Conservation (phyloP, 202 grass and related monocot species). For the Cymbopogon flexuosus region DNA sequence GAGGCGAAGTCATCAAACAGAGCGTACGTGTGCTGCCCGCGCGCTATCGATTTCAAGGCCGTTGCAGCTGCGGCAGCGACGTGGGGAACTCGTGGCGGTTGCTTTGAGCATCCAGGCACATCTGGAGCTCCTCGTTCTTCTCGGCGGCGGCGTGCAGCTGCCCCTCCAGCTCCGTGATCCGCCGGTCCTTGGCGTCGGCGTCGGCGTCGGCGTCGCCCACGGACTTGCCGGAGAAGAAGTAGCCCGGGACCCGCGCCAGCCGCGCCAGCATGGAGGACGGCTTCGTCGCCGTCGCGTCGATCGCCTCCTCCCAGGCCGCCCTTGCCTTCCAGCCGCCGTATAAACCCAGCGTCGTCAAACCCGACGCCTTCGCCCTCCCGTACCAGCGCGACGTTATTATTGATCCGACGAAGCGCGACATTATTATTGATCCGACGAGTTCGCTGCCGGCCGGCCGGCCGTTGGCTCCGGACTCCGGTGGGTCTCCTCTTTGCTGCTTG, state of each 20-base stretch:
- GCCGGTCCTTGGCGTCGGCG: not conserved
- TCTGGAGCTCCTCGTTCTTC: not conserved
- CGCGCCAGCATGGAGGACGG: not conserved
- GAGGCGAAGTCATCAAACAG: not conserved
- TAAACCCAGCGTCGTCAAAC: not conserved
- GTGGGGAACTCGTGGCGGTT: not conserved
- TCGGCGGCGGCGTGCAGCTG: too few species aligned
- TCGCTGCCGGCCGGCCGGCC: not conserved
- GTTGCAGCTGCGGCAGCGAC: too few species aligned
- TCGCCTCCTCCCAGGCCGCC: not conserved
- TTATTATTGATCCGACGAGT: not conserved
- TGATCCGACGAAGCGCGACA: too few species aligned
- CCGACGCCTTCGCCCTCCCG: not conserved
- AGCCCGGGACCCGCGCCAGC: not conserved
- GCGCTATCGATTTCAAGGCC: too few species aligned
- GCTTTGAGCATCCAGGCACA: not conserved
- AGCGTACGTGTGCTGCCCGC: not conserved
- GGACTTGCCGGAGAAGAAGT: not conserved
- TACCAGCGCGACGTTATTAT: not conserved
- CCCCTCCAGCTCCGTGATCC: too few species aligned
- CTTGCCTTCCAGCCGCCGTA: not conserved
- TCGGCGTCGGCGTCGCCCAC: not conserved
- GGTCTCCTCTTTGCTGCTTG: too few species aligned
- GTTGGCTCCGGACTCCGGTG: too few species aligned
- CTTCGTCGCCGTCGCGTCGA: not conserved